Percentiles rank a stretch among this genome's conserved stretches.
These are phyloP conservation scores for Balamuthia mandrillaris DNA, from an alignment of 208 protist species.

Conservation along the genomic window DNA sequence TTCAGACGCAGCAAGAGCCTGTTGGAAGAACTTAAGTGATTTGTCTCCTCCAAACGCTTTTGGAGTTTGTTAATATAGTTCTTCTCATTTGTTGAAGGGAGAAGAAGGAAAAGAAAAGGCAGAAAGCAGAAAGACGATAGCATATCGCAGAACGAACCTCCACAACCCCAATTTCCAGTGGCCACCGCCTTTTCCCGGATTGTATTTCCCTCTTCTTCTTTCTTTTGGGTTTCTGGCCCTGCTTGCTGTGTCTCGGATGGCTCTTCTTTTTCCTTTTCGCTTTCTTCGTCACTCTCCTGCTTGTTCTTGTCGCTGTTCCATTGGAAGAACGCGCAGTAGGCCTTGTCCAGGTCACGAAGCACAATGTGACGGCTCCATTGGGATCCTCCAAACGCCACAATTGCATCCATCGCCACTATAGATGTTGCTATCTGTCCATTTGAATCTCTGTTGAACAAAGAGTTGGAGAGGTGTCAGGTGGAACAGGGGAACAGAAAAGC, in stretches of 20 bases:
- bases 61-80: background rate
- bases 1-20: background rate
- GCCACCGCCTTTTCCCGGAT: background rate
- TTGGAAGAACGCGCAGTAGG: background rate
- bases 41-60: background rate
- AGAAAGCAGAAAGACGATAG: too few species aligned
- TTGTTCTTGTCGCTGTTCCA: background rate
- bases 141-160: background rate
- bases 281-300: too few species aligned
- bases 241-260: background rate
- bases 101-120: background rate
- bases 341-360: background rate
- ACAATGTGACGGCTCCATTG: background rate
- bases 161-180: conserved; percentile 1
- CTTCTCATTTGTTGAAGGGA: background rate
- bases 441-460: background rate
- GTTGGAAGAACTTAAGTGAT: background rate
- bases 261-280: too few species aligned
- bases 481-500: background rate
- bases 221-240: too few species aligned
- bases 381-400: background rate
- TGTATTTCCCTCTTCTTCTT: too few species aligned
- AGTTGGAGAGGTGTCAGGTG: background rate
- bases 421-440: background rate
- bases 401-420: background rate